Conservation (phyloP, 805 yeast species). For the Scheffersomyces ergatensis region DNA sequence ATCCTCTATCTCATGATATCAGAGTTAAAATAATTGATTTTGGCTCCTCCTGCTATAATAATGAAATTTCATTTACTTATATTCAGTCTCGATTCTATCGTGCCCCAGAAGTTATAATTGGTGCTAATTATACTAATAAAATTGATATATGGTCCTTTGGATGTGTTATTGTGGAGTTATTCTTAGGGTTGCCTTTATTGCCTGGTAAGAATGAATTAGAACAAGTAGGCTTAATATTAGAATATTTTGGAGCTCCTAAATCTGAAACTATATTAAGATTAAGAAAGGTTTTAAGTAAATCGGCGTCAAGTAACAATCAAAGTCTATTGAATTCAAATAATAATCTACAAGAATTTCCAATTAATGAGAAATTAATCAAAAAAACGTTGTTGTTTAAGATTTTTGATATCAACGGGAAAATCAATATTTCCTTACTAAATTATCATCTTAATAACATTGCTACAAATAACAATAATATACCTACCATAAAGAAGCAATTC, state of each 20-base stretch:
- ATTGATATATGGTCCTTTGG: slow-evolving; percentile 55
- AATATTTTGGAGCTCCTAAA: slow-evolving; percentile 48
- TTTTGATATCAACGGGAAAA: slow-evolving; percentile 37
- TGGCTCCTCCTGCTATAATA: slow-evolving; percentile 59
- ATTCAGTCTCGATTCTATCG: slow-evolving; percentile 69
- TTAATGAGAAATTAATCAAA: slow-evolving; percentile 30
- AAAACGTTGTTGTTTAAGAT: slow-evolving; percentile 35
- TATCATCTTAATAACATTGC: slow-evolving; percentile 11
- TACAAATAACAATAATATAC: slow-evolving; percentile 2
- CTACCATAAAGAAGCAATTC: slow-evolving; percentile 17
- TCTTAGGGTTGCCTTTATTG: slow-evolving; percentile 37
- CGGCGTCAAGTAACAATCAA: slow-evolving; percentile 2
- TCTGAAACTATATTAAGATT: slow-evolving; percentile 35
- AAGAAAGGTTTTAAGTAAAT: slow-evolving; percentile 32
- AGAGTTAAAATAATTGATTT: slow-evolving; percentile 74
- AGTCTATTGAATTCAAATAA: background rate
- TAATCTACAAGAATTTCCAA: slow-evolving; percentile 5
- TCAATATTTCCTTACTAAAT: slow-evolving; percentile 33
- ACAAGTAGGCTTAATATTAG: slow-evolving; percentile 41
- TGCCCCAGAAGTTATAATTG: slow-evolving; percentile 75
- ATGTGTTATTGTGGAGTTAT: slow-evolving; percentile 39
- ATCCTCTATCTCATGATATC: slow-evolving; percentile 23
- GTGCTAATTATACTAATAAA: slow-evolving; percentile 54
- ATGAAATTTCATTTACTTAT: slow-evolving; percentile 47
- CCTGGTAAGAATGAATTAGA: slow-evolving; percentile 51